Conservation (phyloP, 768 basidiomycete genomes). For the Serendipita sp. region DNA sequence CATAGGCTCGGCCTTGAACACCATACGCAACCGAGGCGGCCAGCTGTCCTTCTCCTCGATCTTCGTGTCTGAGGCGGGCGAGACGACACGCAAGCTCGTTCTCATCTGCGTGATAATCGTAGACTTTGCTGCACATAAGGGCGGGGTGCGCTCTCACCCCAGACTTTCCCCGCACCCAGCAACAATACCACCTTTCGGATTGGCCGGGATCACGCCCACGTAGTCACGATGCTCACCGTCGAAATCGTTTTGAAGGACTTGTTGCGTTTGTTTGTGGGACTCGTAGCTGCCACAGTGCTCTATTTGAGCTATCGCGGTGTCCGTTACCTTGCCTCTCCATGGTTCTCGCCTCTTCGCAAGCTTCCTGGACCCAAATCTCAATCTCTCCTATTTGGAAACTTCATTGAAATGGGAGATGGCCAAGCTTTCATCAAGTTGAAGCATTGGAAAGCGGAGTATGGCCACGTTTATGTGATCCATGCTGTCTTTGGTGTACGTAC, state of each 20-base stretch:
- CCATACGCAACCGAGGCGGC: too few relatives aligned
- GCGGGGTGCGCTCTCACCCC: too few relatives aligned
- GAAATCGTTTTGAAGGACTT: neutral
- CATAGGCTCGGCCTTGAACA: too few relatives aligned
- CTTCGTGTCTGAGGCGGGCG: too few relatives aligned
- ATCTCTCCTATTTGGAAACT: neutral
- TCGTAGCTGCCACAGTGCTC: neutral
- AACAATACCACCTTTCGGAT: neutral
- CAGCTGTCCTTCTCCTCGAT: too few relatives aligned
- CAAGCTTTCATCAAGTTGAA: neutral
- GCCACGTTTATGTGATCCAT: neutral
- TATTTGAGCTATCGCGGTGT: conserved; percentile 2
- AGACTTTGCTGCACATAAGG: too few relatives aligned
- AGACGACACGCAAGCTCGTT: too few relatives aligned
- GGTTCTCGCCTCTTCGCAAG: neutral
- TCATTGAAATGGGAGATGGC: neutral
- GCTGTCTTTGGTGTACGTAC: neutral
- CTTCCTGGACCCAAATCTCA: neutral
- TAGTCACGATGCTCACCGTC: neutral
- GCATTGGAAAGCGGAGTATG: neutral
- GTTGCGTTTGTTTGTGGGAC: neutral
- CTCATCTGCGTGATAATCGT: too few relatives aligned
- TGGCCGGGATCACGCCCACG: neutral
- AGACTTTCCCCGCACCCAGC: neutral
- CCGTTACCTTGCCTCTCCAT: neutral